These are phyloP conservation scores for Termitomyces heimii DNA, from an alignment of 768 basidiomycete species.

Conservation along the genomic window DNA sequence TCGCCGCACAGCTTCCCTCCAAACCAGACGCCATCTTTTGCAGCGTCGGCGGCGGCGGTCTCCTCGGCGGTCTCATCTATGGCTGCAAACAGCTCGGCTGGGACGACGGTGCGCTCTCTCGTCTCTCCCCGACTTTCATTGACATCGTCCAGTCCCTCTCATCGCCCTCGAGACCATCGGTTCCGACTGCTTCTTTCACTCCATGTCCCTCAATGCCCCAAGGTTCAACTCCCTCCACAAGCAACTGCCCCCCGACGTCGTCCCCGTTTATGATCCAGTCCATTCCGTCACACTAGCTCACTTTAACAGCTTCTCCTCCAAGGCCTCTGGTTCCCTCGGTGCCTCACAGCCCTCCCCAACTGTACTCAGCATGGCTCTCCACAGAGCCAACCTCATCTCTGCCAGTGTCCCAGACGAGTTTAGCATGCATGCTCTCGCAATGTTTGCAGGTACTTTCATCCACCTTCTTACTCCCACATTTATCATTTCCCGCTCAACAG, in stretches of 20 bases:
- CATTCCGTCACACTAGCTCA: conserved; percentile 51
- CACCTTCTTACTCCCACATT: too few relatives aligned
- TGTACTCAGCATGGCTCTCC: conserved; percentile 60
- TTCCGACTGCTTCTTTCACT: conserved; percentile 69
- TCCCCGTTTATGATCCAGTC: conserved; percentile 30
- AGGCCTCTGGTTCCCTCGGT: conserved; percentile 64
- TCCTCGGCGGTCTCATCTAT: conserved; percentile 62
- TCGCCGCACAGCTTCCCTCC: conserved; percentile 42
- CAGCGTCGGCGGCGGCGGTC: conserved; percentile 70
- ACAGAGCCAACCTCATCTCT: conserved; percentile 46
- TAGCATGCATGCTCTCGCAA: conserved; percentile 52
- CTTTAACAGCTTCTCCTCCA: conserved; percentile 52
- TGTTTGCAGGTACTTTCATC: conserved; percentile 50
- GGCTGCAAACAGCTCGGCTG: conserved; percentile 63
- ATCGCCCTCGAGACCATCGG: conserved; percentile 68
- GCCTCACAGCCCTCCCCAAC: conserved; percentile 59
- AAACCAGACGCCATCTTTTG: conserved; percentile 73
- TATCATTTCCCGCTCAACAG: conserved; percentile 24
- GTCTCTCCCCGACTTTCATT: too few relatives aligned
- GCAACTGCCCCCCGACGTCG: conserved; percentile 36
- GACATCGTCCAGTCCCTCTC: conserved; percentile 42
- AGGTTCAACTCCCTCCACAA: conserved; percentile 42
- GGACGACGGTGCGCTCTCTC: conserved; percentile 52
- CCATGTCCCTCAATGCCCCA: conserved; percentile 55
- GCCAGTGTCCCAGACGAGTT: conserved; percentile 64